Evolutionary conservation across 495 filamentous ascomycete genomes (phyloP).

Genomic region (Penicillium lividum): DNA sequence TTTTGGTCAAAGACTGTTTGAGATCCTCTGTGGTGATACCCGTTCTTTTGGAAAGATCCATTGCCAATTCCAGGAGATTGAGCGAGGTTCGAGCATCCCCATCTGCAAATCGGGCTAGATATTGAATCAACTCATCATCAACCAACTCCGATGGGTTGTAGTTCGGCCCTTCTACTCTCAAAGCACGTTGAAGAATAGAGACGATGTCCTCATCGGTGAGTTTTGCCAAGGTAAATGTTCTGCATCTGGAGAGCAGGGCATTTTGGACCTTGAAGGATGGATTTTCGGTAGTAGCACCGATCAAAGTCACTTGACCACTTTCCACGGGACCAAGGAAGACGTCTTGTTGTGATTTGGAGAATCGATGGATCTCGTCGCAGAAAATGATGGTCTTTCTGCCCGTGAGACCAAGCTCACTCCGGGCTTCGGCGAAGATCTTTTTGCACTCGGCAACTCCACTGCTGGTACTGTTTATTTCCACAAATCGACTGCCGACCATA

Average conservation of each 20-base stretch:
- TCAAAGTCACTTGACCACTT: slow-evolving; percentile 84
- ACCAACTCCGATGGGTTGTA: slow-evolving; percentile 63
- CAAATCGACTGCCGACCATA: slow-evolving; percentile 76
- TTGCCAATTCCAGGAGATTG: slow-evolving; percentile 86
- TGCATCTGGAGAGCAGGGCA: slow-evolving; percentile 83
- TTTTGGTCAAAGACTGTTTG: slow-evolving; percentile 80
- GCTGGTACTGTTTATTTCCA: slow-evolving; percentile 95
- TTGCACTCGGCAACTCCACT: slow-evolving; percentile 92
- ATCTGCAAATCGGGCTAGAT: slow-evolving; percentile 82
- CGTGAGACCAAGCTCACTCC: slow-evolving; percentile 76
- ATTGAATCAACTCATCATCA: slow-evolving; percentile 73
- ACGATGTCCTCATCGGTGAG: slow-evolving; percentile 70
- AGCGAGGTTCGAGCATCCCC: slow-evolving; percentile 91
- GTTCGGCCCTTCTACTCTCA: slow-evolving; percentile 58
- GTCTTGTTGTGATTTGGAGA: slow-evolving; percentile 92
- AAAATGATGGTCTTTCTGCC: slow-evolving; percentile 94
- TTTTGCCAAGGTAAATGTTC: slow-evolving; percentile 81
- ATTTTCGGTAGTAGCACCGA: slow-evolving; percentile 96
- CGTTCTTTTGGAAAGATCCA: slow-evolving; percentile 59
- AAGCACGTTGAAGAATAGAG: slow-evolving; percentile 71
- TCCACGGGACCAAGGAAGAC: slow-evolving; percentile 94
- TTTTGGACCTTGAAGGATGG: slow-evolving; percentile 92
- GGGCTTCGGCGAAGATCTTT: slow-evolving; percentile 86
- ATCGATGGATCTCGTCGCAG: slow-evolving; percentile 96
- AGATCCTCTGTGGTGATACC: slow-evolving; percentile 63